These are phyloP conservation scores for Waltiozyma sp. DNA, from an alignment of 1,139 yeast genomes.

Conservation along the genomic window DNA sequence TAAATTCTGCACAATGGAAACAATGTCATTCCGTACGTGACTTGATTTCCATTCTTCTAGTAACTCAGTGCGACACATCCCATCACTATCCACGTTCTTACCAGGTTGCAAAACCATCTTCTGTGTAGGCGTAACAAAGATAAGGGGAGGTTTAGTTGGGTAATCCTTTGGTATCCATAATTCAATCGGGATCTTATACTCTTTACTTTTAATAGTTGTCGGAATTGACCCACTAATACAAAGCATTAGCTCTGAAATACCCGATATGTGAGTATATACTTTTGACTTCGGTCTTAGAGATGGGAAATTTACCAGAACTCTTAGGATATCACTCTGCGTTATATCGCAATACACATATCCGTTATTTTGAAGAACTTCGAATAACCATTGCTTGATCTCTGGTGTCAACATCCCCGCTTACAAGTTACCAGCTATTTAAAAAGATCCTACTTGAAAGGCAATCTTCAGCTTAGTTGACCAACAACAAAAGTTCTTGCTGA, in stretches of 20 bases:
- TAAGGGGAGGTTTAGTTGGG: slow-evolving; percentile 52
- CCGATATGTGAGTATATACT: slow-evolving; percentile 51
- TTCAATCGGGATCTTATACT: slow-evolving; percentile 43
- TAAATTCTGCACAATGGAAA: slow-evolving; percentile 27
- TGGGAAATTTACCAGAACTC: slow-evolving; percentile 20
- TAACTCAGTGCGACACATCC: slow-evolving; percentile 62
- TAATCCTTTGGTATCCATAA: slow-evolving; percentile 71
- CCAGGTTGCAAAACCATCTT: slow-evolving; percentile 45
- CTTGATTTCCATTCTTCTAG: slow-evolving; percentile 47
- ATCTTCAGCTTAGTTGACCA: background rate
- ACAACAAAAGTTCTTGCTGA: too few species aligned
- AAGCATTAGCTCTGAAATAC: slow-evolving; percentile 48
- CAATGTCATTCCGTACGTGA: slow-evolving; percentile 5
- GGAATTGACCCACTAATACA: slow-evolving; percentile 53
- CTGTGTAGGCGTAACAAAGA: slow-evolving; percentile 44
- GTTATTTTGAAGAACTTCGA: background rate
- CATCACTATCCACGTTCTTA: slow-evolving; percentile 64
- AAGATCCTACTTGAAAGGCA: too few species aligned
- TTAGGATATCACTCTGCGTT: background rate
- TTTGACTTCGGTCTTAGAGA: slow-evolving; percentile 60
- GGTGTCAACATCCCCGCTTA: background rate
- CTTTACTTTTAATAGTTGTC: slow-evolving; percentile 20
- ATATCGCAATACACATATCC: background rate
- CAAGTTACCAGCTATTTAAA: background rate
- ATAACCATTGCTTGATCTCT: background rate